Evolutionary conservation across 495 filamentous ascomycete genomes (phyloP).

Genomic region (Podospora appendiculata): DNA sequence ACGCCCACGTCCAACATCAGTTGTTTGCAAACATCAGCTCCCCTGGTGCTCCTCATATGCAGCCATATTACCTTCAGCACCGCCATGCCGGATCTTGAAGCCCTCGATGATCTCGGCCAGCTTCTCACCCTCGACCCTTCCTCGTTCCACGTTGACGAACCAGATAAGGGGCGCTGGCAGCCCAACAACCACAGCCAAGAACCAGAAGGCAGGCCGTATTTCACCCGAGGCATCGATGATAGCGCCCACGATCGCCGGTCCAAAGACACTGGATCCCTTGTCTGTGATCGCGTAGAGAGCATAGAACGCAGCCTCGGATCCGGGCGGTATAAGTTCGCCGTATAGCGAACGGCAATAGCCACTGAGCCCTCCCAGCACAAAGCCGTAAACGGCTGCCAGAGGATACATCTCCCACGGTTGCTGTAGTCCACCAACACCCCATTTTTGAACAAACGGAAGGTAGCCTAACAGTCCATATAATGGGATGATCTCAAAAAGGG

Average conservation of each 20-base stretch:
- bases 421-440: conserved; percentile 77
- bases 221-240: conserved; percentile 87
- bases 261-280: conserved; percentile 91
- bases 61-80: conserved; percentile 12
- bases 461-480: conserved; percentile 88
- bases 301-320: conserved; percentile 92
- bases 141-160: conserved; percentile 83
- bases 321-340: conserved; percentile 86
- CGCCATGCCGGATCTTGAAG: conserved; percentile 24
- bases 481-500: conserved; percentile 85
- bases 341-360: conserved; percentile 90
- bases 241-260: conserved; percentile 84
- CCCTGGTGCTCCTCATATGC: conserved; percentile 23
- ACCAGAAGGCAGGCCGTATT: conserved; percentile 90
- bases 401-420: conserved; percentile 97
- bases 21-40: too few relatives aligned
- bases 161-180: conserved; percentile 78
- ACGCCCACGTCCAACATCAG: too few relatives aligned
- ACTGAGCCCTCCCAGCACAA: conserved; percentile 88
- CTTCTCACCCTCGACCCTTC: conserved; percentile 66
- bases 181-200: conserved; percentile 75
- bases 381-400: conserved; percentile 80
- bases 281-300: conserved; percentile 96
- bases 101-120: conserved; percentile 61
- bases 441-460: conserved; percentile 65